Evolutionary conservation across 1,139 yeast species (phyloP), one percentile per base, ranked within the genome.

Genomic region (Hanseniaspora uvarum): DNA sequence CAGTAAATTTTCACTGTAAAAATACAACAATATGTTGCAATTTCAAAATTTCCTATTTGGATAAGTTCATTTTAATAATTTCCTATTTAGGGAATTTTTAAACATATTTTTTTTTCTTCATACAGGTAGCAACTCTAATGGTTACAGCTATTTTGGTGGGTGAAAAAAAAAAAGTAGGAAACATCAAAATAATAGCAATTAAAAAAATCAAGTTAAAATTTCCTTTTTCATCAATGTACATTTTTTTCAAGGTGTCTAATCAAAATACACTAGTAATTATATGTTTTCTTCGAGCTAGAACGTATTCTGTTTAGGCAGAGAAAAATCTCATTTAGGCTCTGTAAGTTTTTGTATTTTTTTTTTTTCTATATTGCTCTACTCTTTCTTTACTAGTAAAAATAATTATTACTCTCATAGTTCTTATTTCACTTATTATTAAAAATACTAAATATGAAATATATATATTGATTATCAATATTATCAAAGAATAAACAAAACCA

Each of bases 401-500:
- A 7, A 16, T 34, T 34, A 8, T n/a, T n/a, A n/a, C 37, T 34
- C 37, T 34, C 18, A 5, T n/a, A 31, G 14, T 12, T 31, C n/a
- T n/a, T 31, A 2, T 31, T 31, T 14, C 14, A n/a, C n/a, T n/a
- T n/a, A n/a, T n/a, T n/a, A n/a, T n/a, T n/a, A n/a, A n/a, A 31
- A 31, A 31, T 11, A 14, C n/a, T 12, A 12, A 3, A 31, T 3
- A 2, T 2, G n/a, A 5, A 7, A 2, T 12, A 31, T 31, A 31
- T 31, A 12, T 26, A 36, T n/a, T 18, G 10, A 18, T 34, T 21
- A 12, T 16, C 18, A n/a, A 37, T 36, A 24, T 31, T 28, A 37
- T 10, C 16, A 49, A 46, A 39, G 56, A 57, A 60, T n/a, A n/a
- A n/a, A 34, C 37, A 61, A 60, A 63, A 62, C 65, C 65, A 61